Percentiles rank a stretch among this genome's conserved stretches.
Evolutionary conservation across 73 alveolate species (phyloP).

Genomic region (Paramecium caudatum): DNA sequence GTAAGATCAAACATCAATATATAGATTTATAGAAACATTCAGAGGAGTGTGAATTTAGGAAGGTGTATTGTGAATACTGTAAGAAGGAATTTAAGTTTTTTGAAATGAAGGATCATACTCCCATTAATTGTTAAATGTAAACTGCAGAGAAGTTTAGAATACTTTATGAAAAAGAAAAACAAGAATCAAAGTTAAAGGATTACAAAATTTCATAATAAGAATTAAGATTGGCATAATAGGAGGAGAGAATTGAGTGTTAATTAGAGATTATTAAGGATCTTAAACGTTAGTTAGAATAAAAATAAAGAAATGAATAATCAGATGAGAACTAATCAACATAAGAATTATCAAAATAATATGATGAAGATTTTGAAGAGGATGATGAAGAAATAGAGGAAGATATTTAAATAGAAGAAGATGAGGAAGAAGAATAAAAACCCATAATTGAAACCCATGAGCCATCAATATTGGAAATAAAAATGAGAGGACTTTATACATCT

Average conservation of each 20-base stretch:
- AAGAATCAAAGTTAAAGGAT: too few relatives aligned
- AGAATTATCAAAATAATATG: background rate
- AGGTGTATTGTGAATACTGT: background rate
- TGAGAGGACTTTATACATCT: constrained; percentile 22
- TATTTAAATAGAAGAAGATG: constrained; percentile 49
- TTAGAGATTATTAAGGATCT: too few relatives aligned
- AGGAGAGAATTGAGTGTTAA: too few relatives aligned
- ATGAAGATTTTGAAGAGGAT: constrained; percentile 57
- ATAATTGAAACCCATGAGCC: background rate
- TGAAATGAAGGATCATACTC: constrained; percentile 35
- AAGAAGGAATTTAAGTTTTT: background rate
- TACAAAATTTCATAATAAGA: too few relatives aligned
- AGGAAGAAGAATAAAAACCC: background rate
- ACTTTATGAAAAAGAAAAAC: too few relatives aligned
- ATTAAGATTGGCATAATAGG: too few relatives aligned
- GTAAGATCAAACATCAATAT: background rate
- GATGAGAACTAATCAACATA: constrained; percentile 42
- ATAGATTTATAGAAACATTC: background rate
- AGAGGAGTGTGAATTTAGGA: constrained; percentile 2
- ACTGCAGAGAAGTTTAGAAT: too few relatives aligned
- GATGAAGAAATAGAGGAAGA: constrained; percentile 65
- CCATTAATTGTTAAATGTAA: background rate
- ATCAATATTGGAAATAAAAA: background rate
- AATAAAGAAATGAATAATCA: background rate
- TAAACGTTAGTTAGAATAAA: too few relatives aligned